A percentile compares a stretch with the other conserved stretches of the same genome.
Evolutionary conservation across 1,139 yeast species (phyloP).

Genomic region (Casaregolazyma suthepensis): DNA sequence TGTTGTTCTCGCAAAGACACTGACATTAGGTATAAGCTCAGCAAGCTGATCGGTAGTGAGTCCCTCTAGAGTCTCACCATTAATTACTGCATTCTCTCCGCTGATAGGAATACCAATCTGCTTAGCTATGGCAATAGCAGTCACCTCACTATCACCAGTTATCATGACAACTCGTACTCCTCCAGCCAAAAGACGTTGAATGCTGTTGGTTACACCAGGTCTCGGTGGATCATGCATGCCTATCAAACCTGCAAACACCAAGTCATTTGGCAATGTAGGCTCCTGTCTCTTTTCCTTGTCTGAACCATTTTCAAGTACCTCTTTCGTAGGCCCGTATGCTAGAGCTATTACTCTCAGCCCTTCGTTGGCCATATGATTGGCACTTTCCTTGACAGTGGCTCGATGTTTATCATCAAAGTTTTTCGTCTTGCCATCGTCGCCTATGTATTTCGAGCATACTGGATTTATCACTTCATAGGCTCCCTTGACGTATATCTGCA

Average conservation of each 20-base stretch:
- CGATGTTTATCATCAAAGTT: constrained; percentile 48
- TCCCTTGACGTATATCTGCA: constrained; percentile 75
- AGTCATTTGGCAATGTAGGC: constrained; percentile 40
- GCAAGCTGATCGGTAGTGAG: constrained; percentile 66
- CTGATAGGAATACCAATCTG: constrained; percentile 82
- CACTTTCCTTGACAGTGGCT: constrained; percentile 45
- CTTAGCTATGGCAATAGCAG: constrained; percentile 86
- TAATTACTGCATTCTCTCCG: constrained; percentile 59
- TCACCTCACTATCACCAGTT: constrained; percentile 91
- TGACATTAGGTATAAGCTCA: constrained; percentile 69
- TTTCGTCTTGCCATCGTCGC: constrained; percentile 48
- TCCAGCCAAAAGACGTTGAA: constrained; percentile 71
- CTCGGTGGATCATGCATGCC: constrained; percentile 99
- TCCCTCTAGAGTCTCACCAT: constrained; percentile 74
- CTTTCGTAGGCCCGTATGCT: constrained; percentile 45
- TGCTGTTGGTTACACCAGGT: constrained; percentile 67
- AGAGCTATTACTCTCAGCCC: constrained; percentile 85
- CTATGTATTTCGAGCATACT: constrained; percentile 54
- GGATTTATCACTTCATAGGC: constrained; percentile 74
- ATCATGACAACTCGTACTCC: constrained; percentile 97
- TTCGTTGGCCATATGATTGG: constrained; percentile 63
- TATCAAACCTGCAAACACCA: constrained; percentile 74
- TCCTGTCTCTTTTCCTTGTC: constrained; percentile 21
- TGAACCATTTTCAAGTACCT: constrained; percentile 34
- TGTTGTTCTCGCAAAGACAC: constrained; percentile 92